Evolutionary conservation across 441 rosid genomes (phyloP).

Genomic region (Erodium texanum): DNA sequence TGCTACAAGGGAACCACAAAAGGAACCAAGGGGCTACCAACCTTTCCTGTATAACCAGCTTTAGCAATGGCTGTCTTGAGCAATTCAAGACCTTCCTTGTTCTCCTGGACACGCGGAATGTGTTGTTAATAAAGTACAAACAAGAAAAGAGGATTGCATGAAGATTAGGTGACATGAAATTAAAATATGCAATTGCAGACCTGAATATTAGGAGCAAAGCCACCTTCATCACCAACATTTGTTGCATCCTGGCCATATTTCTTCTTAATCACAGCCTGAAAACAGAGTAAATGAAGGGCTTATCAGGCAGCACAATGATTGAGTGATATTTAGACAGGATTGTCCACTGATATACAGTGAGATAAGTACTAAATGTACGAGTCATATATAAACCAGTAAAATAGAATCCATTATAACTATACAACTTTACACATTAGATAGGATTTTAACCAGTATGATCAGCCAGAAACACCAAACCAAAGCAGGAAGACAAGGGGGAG

Average conservation of each 20-base stretch:
- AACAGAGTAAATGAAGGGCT: not conserved
- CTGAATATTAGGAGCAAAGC: constrained; percentile 48
- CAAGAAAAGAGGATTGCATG: not conserved
- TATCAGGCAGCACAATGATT: not conserved
- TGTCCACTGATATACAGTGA: too few species aligned
- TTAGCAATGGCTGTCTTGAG: constrained; percentile 85
- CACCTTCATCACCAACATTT: constrained; percentile 47
- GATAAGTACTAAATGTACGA: too few species aligned
- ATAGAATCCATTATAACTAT: too few species aligned
- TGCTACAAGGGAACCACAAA: not conserved
- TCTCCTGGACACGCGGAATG: constrained; percentile 5
- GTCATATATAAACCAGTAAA: too few species aligned
- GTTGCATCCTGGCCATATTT: constrained; percentile 49
- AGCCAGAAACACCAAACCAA: not conserved
- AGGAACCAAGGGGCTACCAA: constrained; percentile 9
- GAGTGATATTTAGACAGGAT: not conserved
- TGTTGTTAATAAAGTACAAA: not conserved
- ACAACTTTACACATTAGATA: too few species aligned
- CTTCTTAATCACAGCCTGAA: constrained; percentile 43
- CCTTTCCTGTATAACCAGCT: constrained; percentile 90
- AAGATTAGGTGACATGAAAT: not conserved
- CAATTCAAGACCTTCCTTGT: constrained; percentile 59
- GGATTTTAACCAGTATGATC: too few species aligned
- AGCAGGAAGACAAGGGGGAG: not conserved
- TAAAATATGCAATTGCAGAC: constrained; percentile 13